phyloP scores from a whole-genome alignment of 2,329 filamentous ascomycete genomes.

The Tolypocladium guangdongense region DNA sequence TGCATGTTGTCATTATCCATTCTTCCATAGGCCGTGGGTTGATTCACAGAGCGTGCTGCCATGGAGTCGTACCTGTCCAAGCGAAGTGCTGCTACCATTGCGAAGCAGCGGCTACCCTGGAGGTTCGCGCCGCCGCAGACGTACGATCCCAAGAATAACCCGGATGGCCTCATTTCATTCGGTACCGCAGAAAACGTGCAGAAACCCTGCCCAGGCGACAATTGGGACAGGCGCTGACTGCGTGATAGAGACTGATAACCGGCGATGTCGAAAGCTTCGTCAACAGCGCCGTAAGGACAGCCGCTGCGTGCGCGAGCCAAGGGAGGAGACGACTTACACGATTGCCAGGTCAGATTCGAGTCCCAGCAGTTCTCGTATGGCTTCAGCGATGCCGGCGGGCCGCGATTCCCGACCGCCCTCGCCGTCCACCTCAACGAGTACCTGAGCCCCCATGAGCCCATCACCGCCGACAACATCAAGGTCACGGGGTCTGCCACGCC shows the following conservation, averaged over 20 bases:
- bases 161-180: conserved; percentile 33
- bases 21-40: too few relatives aligned
- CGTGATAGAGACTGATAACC: conserved; percentile 27
- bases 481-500: conserved; percentile 24
- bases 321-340: neutral
- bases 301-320: neutral
- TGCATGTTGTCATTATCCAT: neutral
- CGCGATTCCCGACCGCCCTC: conserved; percentile 19
- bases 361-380: conserved; percentile 23
- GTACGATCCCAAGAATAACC: conserved; percentile 27
- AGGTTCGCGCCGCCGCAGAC: conserved; percentile 18
- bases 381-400: conserved; percentile 23
- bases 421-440: conserved; percentile 27
- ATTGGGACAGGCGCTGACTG: neutral
- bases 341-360: conserved; percentile 14
- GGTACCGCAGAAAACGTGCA: conserved; percentile 35
- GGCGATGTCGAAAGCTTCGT: conserved; percentile 18
- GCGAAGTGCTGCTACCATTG: conserved; percentile 13
- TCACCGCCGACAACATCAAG: conserved; percentile 21
- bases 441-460: conserved; percentile 18
- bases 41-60: neutral
- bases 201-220: neutral
- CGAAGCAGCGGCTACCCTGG: conserved; percentile 18
- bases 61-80: conserved; percentile 10
- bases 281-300: conserved; percentile 17